Evolutionary conservation across 208 protist species (phyloP).

Genomic region (Trypanosoma melophagium): DNA sequence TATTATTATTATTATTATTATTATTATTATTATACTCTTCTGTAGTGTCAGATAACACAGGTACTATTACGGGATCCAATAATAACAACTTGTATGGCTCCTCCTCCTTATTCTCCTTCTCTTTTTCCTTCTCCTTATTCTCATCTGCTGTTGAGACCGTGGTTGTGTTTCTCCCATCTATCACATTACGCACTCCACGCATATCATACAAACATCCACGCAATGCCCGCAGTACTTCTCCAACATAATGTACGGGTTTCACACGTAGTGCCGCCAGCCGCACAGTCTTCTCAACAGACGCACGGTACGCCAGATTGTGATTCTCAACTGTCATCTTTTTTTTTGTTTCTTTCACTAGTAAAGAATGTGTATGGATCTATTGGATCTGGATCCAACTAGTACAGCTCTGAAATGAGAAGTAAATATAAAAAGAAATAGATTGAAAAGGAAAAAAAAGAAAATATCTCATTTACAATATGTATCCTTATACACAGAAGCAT

Average conservation of each 20-base stretch:
- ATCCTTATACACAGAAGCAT: too few species aligned
- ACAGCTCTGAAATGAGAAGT: neutral
- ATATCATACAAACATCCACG: conserved; percentile 51
- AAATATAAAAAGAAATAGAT: neutral
- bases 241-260: conserved; percentile 33
- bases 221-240: conserved; percentile 49
- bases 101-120: too few species aligned
- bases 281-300: conserved; percentile 29
- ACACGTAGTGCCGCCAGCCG: conserved; percentile 47
- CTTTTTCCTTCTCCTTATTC: neutral
- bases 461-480: too few species aligned
- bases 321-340: neutral
- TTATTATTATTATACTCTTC: too few species aligned
- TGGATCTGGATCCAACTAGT: neutral
- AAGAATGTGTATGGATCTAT: neutral
- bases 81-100: conserved; percentile 5
- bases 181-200: conserved; percentile 64
- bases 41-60: neutral
- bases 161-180: conserved; percentile 20
- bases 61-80: conserved; percentile 2
- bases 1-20: too few species aligned
- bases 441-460: conserved; percentile 6
- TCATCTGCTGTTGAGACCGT: too few species aligned
- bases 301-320: conserved; percentile 21
- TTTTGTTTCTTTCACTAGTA: neutral